A percentile compares a stretch with the other conserved stretches of the same genome.
phyloP scores from a whole-genome alignment of 441 rosid species.

The Erodium trifolium region DNA sequence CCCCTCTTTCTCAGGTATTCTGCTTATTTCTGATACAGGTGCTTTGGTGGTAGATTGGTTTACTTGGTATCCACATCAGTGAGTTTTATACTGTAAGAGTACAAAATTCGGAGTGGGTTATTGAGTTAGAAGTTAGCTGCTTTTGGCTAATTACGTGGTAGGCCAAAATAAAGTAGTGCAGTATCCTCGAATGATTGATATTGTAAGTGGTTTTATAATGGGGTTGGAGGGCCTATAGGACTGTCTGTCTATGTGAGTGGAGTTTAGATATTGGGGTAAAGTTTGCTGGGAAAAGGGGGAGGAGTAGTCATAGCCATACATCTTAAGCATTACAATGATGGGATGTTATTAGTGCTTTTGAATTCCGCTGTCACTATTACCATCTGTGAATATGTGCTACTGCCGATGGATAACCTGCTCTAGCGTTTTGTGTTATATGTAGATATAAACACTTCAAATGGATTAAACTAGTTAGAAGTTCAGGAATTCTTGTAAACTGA shows the following conservation, averaged over 20 bases:
- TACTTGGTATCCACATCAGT: not conserved
- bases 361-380: not conserved
- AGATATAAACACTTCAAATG: not conserved
- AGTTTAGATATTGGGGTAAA: not conserved
- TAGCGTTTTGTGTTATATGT: not conserved
- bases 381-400: not conserved
- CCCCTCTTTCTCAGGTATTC: not conserved
- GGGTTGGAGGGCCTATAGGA: not conserved
- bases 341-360: not conserved
- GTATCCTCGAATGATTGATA: not conserved
- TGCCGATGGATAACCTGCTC: not conserved
- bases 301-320: not conserved
- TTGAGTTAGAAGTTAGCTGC: not conserved
- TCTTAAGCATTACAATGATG: not conserved
- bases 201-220: not conserved
- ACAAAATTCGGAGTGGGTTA: not conserved
- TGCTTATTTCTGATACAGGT: not conserved
- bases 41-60: not conserved
- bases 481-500: not conserved
- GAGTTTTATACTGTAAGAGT: not conserved
- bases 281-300: not conserved
- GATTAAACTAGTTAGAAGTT: not conserved
- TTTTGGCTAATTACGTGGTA: not conserved
- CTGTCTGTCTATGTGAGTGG: not conserved
- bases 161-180: not conserved